Conservation (phyloP, 2,329 filamentous ascomycete species). For the Aspergillus quadrilineatus region DNA sequence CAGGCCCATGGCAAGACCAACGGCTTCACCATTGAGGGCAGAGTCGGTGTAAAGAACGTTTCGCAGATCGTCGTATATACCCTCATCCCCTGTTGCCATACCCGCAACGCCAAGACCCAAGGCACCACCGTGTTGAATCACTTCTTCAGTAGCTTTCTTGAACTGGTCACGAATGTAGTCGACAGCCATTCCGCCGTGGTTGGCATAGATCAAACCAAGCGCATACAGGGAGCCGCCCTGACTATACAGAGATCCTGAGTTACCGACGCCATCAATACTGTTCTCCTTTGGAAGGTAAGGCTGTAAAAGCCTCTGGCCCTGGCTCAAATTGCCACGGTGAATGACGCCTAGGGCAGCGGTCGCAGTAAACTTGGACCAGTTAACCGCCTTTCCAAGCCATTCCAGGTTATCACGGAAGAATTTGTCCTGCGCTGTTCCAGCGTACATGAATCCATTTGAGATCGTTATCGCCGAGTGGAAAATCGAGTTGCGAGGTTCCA, state of each 20-base stretch:
- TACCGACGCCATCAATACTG: slow-evolving; percentile 58
- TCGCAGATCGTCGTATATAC: slow-evolving; percentile 88
- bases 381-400: slow-evolving; percentile 96
- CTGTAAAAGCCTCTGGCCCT: slow-evolving; percentile 88
- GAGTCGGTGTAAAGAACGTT: slow-evolving; percentile 88
- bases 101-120: slow-evolving; percentile 93
- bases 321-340: slow-evolving; percentile 89
- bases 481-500: slow-evolving; percentile 95
- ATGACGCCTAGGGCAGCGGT: slow-evolving; percentile 96
- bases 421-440: slow-evolving; percentile 94
- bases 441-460: slow-evolving; percentile 98
- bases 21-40: slow-evolving; percentile 93
- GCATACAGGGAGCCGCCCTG: slow-evolving; percentile 95
- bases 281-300: slow-evolving; percentile 81
- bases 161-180: slow-evolving; percentile 50
- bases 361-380: slow-evolving; percentile 99
- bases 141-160: slow-evolving; percentile 61
- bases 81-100: slow-evolving; percentile 90
- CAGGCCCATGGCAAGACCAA: slow-evolving; percentile 92
- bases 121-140: slow-evolving; percentile 94
- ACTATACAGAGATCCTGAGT: slow-evolving; percentile 85
- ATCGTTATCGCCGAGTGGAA: slow-evolving; percentile 98
- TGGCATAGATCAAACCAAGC: slow-evolving; percentile 93
- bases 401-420: slow-evolving; percentile 98
- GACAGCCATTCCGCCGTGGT: slow-evolving; percentile 84